phyloP scores from a whole-genome alignment of 75 land plant species.

The Pinus taeda region DNA sequence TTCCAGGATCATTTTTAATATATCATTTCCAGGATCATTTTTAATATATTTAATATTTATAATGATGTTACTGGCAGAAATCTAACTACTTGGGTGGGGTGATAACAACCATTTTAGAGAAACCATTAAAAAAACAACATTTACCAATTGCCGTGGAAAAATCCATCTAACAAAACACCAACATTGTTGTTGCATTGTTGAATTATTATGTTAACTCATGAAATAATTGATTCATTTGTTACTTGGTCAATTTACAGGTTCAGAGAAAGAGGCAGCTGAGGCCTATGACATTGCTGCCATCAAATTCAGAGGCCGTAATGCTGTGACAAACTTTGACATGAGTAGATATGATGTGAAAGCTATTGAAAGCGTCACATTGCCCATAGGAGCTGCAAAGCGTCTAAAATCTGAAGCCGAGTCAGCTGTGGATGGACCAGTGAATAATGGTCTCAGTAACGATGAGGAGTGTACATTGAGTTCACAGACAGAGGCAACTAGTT shows the following conservation, averaged over 20 bases:
- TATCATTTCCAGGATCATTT: background rate
- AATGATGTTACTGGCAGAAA: too few species aligned
- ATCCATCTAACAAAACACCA: too few species aligned
- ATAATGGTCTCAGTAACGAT: background rate
- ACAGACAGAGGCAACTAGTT: background rate
- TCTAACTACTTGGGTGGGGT: too few species aligned
- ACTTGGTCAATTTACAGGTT: conserved; percentile 19
- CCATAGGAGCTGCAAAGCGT: conserved; percentile 12
- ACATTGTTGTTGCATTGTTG: too few species aligned
- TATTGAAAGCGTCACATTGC: conserved; percentile 9
- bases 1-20: too few species aligned
- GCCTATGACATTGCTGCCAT: conserved; percentile 62
- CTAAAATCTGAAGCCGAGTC: background rate
- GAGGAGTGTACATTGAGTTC: background rate
- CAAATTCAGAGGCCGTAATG: conserved; percentile 43
- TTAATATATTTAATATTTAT: too few species aligned
- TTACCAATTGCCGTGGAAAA: too few species aligned
- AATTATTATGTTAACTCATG: too few species aligned
- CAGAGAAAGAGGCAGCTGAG: conserved; percentile 60
- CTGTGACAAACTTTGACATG: conserved; percentile 56
- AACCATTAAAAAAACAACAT: too few species aligned
- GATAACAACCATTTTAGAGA: too few species aligned
- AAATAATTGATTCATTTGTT: too few species aligned
- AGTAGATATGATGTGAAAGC: conserved; percentile 41
- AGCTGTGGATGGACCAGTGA: background rate